Evolutionary conservation across 768 basidiomycete genomes (phyloP).

Genomic region (Crucibulum laeve): DNA sequence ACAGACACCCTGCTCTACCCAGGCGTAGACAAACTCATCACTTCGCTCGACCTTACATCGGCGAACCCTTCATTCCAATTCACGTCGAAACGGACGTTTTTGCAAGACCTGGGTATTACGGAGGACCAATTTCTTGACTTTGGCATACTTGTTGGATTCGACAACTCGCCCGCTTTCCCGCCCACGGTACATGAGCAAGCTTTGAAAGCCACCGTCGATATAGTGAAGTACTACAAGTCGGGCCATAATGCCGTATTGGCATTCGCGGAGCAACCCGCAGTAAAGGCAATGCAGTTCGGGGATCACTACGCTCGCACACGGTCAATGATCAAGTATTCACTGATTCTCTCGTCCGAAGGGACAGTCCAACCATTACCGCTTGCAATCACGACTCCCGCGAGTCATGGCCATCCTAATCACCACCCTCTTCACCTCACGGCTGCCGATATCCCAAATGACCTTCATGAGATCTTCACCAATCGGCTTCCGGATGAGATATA

Average conservation of each 20-base stretch:
- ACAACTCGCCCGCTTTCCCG: slow-evolving; percentile 75
- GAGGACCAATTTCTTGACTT: slow-evolving; percentile 96
- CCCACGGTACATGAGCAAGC: slow-evolving; percentile 78
- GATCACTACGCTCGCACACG: slow-evolving; percentile 89
- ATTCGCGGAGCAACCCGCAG: slow-evolving; percentile 75
- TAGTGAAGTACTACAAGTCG: slow-evolving; percentile 90
- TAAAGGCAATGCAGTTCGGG: slow-evolving; percentile 73
- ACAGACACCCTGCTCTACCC: slow-evolving; percentile 90
- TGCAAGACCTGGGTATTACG: slow-evolving; percentile 52
- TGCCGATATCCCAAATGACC: slow-evolving; percentile 83
- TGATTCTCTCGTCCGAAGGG: slow-evolving; percentile 87
- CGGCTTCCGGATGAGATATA: slow-evolving; percentile 95
- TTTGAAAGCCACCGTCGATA: slow-evolving; percentile 82
- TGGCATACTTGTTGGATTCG: slow-evolving; percentile 87
- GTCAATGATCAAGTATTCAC: slow-evolving; percentile 86
- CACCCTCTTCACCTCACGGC: slow-evolving; percentile 69
- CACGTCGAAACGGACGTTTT: slow-evolving; percentile 72
- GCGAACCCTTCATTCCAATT: slow-evolving; percentile 73
- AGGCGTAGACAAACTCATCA: slow-evolving; percentile 84
- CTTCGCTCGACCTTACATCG: slow-evolving; percentile 73
- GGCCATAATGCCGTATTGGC: slow-evolving; percentile 78
- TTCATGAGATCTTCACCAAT: slow-evolving; percentile 93
- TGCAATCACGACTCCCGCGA: slow-evolving; percentile 48
- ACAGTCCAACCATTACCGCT: slow-evolving; percentile 75
- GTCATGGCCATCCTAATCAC: slow-evolving; percentile 49